Percentiles rank a stretch among this genome's conserved stretches.
Evolutionary conservation across 2,329 filamentous ascomycete species (phyloP).

Genomic region (Penicillium rolfsii): DNA sequence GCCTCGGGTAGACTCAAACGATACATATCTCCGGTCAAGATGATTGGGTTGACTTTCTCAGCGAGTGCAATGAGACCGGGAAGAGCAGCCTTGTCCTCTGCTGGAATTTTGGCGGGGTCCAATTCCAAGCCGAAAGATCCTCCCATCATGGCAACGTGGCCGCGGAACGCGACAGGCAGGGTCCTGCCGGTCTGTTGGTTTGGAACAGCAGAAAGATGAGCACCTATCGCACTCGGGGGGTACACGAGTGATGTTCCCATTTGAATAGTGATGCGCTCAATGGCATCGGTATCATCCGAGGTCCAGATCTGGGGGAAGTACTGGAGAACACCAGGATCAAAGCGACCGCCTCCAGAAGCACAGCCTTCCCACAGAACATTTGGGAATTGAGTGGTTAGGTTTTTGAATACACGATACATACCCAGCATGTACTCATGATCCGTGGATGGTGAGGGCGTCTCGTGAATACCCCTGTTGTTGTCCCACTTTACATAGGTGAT

Average conservation of each 20-base stretch:
- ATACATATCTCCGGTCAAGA: constrained; percentile 63
- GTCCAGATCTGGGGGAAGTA: constrained; percentile 70
- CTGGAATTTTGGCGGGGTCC: constrained; percentile 56
- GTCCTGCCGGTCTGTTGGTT: constrained; percentile 61
- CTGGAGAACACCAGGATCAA: constrained; percentile 65
- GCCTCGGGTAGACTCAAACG: constrained; percentile 61
- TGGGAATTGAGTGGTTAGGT: constrained; percentile 62
- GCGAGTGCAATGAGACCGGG: constrained; percentile 59
- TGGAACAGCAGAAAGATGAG: constrained; percentile 65
- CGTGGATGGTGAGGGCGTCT: constrained; percentile 57
- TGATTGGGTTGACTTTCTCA: constrained; percentile 61
- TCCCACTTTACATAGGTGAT: constrained; percentile 70
- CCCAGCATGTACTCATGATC: constrained; percentile 66
- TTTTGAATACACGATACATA: constrained; percentile 64
- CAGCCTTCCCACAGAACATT: constrained; percentile 69
- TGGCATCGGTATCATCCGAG: constrained; percentile 66
- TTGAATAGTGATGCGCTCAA: constrained; percentile 65
- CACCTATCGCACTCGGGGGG: constrained; percentile 65
- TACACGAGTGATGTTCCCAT: constrained; percentile 67
- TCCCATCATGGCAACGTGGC: constrained; percentile 70
- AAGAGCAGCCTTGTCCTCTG: constrained; percentile 57
- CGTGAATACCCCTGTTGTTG: constrained; percentile 67
- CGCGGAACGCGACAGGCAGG: constrained; percentile 62
- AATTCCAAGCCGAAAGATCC: constrained; percentile 69
- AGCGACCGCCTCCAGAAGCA: constrained; percentile 66